phyloP scores from a whole-genome alignment of 306 rosid genomes.

The Prunus padus region DNA sequence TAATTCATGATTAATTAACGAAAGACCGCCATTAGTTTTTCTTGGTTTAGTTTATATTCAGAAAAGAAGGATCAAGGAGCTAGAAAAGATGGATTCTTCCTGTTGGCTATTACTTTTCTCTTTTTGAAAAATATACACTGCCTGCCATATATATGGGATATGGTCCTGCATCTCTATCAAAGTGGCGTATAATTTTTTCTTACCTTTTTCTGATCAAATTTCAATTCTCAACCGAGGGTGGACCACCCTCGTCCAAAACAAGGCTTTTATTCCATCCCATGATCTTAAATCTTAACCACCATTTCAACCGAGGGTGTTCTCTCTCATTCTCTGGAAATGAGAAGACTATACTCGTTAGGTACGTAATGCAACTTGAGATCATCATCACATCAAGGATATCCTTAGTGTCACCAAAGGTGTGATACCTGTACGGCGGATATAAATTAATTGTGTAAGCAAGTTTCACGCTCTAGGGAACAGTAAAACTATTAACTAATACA shows the following conservation, averaged over 20 bases:
- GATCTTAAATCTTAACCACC: background rate
- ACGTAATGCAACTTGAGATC: background rate
- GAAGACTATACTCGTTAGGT: background rate
- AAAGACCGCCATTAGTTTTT: background rate
- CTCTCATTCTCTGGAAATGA: background rate
- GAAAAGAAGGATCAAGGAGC: conserved; percentile 3
- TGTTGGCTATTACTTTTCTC: conserved; percentile 33
- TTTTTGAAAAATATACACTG: background rate
- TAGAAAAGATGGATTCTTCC: conserved; percentile 38
- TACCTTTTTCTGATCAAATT: conserved; percentile 1
- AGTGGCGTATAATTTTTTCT: conserved; percentile 4
- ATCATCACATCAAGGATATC: background rate
- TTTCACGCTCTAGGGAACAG: no score
- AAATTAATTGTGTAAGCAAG: background rate
- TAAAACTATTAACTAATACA: no score
- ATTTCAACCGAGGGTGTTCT: background rate
- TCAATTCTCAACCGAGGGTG: conserved; percentile 23
- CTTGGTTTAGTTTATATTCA: background rate
- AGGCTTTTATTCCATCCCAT: background rate
- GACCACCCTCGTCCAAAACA: conserved; percentile 25
- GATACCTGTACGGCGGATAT: background rate
- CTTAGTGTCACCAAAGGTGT: background rate
- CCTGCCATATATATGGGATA: no score
- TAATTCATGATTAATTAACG: no score
- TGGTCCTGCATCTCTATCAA: conserved; percentile 12